Evolutionary conservation across 2,329 filamentous ascomycete species (phyloP), one percentile per base, ranked within the genome.

Genomic region (Trichothecium roseum): DNA sequence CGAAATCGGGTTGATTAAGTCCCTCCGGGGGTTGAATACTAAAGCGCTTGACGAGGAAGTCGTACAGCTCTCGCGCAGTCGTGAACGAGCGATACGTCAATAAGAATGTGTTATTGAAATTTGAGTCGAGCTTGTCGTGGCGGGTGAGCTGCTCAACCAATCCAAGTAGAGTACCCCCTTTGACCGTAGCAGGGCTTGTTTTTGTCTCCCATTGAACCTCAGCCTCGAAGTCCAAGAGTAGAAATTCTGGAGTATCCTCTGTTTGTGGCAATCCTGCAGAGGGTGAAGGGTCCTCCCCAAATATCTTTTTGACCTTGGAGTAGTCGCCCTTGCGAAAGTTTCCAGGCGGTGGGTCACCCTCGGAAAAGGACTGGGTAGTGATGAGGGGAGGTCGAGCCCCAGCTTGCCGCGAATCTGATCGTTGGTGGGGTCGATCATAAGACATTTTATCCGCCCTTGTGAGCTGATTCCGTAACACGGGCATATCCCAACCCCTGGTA

Each of bases 11-110:
- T 36, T 75, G 72, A 8, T 66, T 76, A 34, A 98, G 65, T 5
- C 85, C 86, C 45, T 85, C 79, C 0, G 89, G 89, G 15, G 91
- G 89, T 51, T 96, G 89, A 34, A 94, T 84, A 43, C 80, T 84
- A 63, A 95, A 98, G 36, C 91, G 74, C 55, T 87, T 84, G 8
- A 95, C 87, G 7, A 98, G 67, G 54, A 94, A 73, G 57, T 95
- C 87, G 51, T 96, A 96, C 1, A 98, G 68, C 57, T 96, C 91
- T 5, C 81, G 70, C 1, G 89, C 91, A 3, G 80, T 78, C 0
- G 91, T 96, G 52, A 98, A 98, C 0, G 91, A 98, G 42, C 84
- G 76, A 56, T 98, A 98, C 1, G 91, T 98, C 27, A 98, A 74
- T 13, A 98, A 76, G 68, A 98, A 98, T 1, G 91, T 98, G 50